Base-by-base conservation (phyloP, 1,139 yeast genomes). In the Suhomyces panamericanus region DNA sequence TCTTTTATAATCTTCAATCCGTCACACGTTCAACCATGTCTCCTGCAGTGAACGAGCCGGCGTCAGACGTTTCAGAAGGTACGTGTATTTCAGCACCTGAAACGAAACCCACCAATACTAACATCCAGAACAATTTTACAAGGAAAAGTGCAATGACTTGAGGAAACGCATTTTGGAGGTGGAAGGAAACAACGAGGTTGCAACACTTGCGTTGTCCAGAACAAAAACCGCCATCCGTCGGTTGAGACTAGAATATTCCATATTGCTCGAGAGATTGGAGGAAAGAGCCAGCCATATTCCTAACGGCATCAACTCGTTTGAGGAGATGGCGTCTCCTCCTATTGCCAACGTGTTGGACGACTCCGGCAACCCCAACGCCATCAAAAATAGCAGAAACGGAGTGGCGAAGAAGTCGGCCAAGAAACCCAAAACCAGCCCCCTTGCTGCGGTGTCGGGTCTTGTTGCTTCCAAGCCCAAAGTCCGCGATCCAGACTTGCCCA, bases 401-500 rank as follows among this genome's bases (percentile, higher is more conserved):
- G 46, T 50, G 28, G 47, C 55, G 26, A 66, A 60, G 48, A 60
- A 54, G 51, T 55, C 54, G 27, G 46, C 52, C 8, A 60, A 64
- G 49, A 57, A 52, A 33, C 35, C 49, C 6, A 55, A 52, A 35
- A 42, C 43, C 11, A 50, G 50, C 24, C 47, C 52, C 0, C 42
- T 46, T 26, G 46, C 51, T 17, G 30, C 40, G 12, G 35, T 42
- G 9, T 22, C 41, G 39, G 30, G 32, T 16, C 37, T 44, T 12
- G 63, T 60, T 48, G 12, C 41, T 5, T 26, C 37, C 6, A 67
- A 62, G 49, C 59, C 55, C 43, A 69, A 70, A 49, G 60, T 70
- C 24, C 78, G 90, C 57, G 96, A 87, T 62, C 96, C 96, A 3
- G 84, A 82, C 54, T 77, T 85, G 57, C 96, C 97, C 13, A 87